Evolutionary conservation across 768 basidiomycete genomes (phyloP), one percentile per base, ranked within the genome.

Genomic region (Suillus americanus): DNA sequence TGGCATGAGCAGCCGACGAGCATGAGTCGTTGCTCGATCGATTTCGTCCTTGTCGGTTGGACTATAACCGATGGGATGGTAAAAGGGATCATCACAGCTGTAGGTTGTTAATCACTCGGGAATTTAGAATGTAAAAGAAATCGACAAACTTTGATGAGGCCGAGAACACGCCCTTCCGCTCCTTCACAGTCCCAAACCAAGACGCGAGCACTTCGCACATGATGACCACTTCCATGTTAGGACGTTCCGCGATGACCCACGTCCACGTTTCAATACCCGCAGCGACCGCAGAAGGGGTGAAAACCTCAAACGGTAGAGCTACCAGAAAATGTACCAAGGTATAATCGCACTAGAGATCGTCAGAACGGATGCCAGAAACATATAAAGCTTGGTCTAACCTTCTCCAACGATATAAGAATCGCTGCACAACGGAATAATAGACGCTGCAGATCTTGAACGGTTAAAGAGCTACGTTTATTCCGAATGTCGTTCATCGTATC

Each of bases 211-310:
- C 85, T 70, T 98, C 95, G 5, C 86, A 81, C 83, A 98, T 90
- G 23, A 98, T 76, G 2, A 89, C 86, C 56, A 95, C 86, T 75
- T 98, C 96, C 13, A 91, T 80, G 55, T 85, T 84, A 0, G 92
- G 89, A 64, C 92, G 87, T 73, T 97, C 92, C 16, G 92, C 87
- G 61, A 97, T 90, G 0, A 97, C 84, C 96, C 96, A 98, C 3
- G 91, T 94, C 97, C 97, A 99, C 12, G 91, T 90, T 72, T 99
- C 95, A 50, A 95, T 89, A 0, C 94, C 96, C 2, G 92, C 86
- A 18, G 92, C 85, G 63, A 98, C 86, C 1, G 95, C 88, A 5
- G 92, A 80, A 1, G 95, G 94, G 1, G 92, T 95, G 66, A 94
- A 94, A 3, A 92, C 89, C 63, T 92, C 90, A 70, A 99, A 92